Conservation (phyloP, 2,329 filamentous ascomycete genomes). For the Aspergillus sclerotialis region DNA sequence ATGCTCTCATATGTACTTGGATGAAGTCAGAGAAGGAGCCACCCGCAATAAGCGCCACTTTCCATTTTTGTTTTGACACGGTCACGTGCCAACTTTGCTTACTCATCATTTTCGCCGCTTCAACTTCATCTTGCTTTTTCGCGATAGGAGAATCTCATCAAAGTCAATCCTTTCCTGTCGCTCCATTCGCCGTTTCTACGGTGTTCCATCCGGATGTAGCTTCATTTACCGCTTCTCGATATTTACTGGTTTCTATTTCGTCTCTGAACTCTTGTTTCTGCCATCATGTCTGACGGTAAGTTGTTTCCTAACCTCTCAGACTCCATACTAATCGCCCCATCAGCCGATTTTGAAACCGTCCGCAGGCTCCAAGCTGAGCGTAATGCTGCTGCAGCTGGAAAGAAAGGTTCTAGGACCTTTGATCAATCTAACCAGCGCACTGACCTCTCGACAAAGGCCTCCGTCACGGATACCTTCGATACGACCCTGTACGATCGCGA, state of each 20-base stretch:
- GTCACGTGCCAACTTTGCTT: too few relatives aligned
- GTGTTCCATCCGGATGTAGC: slow-evolving; percentile 30
- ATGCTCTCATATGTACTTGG: too few relatives aligned
- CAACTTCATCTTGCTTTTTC: slow-evolving; percentile 11
- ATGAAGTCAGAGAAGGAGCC: too few relatives aligned
- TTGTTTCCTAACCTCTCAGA: slow-evolving; percentile 8
- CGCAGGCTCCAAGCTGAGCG: slow-evolving; percentile 87
- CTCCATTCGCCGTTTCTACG: slow-evolving; percentile 22
- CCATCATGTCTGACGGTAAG: slow-evolving; percentile 41
- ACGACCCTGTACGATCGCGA: slow-evolving; percentile 77
- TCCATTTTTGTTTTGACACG: too few relatives aligned
- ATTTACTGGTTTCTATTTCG: slow-evolving; percentile 19
- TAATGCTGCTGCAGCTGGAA: slow-evolving; percentile 68
- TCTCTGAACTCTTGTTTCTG: slow-evolving; percentile 14
- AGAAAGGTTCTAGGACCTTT: slow-evolving; percentile 75
- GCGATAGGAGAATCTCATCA: slow-evolving; percentile 15
- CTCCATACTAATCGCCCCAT: slow-evolving; percentile 16
- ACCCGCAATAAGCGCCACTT: too few relatives aligned
- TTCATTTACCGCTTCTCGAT: slow-evolving; percentile 19
- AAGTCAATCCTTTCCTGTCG: slow-evolving; percentile 12
- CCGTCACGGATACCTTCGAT: slow-evolving; percentile 79
- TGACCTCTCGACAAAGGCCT: slow-evolving; percentile 82
- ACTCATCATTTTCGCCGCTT: too few relatives aligned
- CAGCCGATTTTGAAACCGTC: slow-evolving; percentile 79
- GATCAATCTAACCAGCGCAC: slow-evolving; percentile 73